Evolutionary conservation across 176 grass and related monocot genomes (phyloP).

Genomic region (Lolium rigidum): DNA sequence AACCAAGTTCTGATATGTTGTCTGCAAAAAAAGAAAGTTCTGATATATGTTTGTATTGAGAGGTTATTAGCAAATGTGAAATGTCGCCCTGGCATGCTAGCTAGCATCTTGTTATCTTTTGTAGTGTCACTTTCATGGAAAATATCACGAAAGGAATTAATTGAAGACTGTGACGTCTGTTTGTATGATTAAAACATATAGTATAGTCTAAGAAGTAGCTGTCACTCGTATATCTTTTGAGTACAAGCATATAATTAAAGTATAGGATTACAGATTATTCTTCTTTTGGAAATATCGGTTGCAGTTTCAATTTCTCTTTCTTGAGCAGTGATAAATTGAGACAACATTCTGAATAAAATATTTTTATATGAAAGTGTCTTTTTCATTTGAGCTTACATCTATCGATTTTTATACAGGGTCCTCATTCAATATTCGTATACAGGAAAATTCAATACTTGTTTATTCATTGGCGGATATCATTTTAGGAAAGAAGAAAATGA

Average conservation of each 20-base stretch:
- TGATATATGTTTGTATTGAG: too few relatives aligned
- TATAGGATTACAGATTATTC: background rate
- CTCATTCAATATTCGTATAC: background rate
- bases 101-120: background rate
- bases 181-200: constrained; percentile 22
- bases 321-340: background rate
- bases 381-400: background rate
- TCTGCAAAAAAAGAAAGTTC: too few relatives aligned
- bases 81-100: too few relatives aligned
- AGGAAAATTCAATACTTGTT: background rate
- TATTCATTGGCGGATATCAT: background rate
- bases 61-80: too few relatives aligned
- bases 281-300: background rate
- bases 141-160: constrained; percentile 9
- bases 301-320: background rate
- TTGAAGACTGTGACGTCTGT: constrained; percentile 9
- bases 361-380: background rate
- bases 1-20: too few relatives aligned
- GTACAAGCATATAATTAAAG: background rate
- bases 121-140: background rate
- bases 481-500: constrained; percentile 26
- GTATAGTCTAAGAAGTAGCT: constrained; percentile 22
- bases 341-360: background rate
- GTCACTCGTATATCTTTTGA: constrained; percentile 2
- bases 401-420: background rate